phyloP scores from a whole-genome alignment of 1,284 basidiomycete genomes.

The Hemileia vastatrix region DNA sequence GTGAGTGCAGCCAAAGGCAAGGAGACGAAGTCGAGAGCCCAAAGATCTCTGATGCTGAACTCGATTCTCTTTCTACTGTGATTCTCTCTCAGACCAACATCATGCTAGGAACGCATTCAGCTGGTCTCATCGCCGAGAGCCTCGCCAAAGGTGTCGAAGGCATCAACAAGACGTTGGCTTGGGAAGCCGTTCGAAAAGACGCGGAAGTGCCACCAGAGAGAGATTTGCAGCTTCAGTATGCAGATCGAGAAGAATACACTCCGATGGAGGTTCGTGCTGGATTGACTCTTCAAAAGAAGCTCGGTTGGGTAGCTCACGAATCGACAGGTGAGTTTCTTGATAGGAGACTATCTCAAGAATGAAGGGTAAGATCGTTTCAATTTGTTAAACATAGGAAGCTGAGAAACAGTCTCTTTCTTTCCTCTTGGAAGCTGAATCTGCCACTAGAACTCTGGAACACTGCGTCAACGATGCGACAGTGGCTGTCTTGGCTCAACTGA shows the following conservation, averaged over 20 bases:
- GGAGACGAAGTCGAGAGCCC: too few species aligned
- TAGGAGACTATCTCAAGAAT: too few species aligned
- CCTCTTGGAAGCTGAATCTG: conserved; percentile 23
- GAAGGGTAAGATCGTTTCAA: too few species aligned
- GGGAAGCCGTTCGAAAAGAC: conserved; percentile 66
- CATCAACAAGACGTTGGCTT: conserved; percentile 60
- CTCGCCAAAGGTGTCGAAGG: conserved; percentile 54
- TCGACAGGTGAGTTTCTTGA: too few species aligned
- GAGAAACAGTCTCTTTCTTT: too few species aligned
- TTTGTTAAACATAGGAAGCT: too few species aligned
- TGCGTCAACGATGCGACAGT: conserved; percentile 72
- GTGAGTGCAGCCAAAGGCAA: too few species aligned
- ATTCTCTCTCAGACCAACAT: conserved; percentile 57
- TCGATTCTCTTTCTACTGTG: background rate
- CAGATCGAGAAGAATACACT: conserved; percentile 1
- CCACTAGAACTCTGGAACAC: too few species aligned
- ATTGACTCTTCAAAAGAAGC: conserved; percentile 57
- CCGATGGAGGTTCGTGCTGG: conserved; percentile 54
- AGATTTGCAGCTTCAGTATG: conserved; percentile 25
- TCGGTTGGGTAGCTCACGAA: conserved; percentile 69
- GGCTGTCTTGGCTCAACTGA: conserved; percentile 53
- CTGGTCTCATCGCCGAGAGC: conserved; percentile 69
- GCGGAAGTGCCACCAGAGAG: conserved; percentile 49
- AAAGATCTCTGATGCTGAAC: too few species aligned
- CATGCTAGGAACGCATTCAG: conserved; percentile 67